phyloP scores from a whole-genome alignment of 441 rosid genomes.

The Syzygium malaccense region DNA sequence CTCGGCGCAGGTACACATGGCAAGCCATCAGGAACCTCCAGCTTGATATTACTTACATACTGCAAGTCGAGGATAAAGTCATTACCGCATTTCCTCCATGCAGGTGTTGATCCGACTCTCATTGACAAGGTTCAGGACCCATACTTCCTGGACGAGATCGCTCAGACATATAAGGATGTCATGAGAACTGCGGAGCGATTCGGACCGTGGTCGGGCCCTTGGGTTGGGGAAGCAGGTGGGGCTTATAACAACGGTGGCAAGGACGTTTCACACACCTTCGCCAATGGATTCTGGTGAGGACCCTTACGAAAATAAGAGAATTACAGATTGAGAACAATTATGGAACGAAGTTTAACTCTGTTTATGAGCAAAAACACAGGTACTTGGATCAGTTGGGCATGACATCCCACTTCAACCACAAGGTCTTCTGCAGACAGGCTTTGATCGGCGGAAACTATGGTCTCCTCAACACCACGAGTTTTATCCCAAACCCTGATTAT shows the following conservation, averaged over 20 bases:
- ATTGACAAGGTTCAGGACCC: constrained; percentile 53
- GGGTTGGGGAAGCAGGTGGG: constrained; percentile 77
- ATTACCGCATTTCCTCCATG: background rate
- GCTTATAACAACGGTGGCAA: constrained; percentile 70
- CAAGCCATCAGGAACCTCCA: background rate
- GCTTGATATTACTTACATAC: background rate
- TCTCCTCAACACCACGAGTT: constrained; percentile 41
- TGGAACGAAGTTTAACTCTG: background rate
- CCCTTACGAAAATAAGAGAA: background rate
- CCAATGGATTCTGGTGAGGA: constrained; percentile 48
- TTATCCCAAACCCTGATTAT: constrained; percentile 62
- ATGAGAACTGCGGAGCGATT: constrained; percentile 1
- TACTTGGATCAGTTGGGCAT: constrained; percentile 63
- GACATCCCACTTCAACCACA: constrained; percentile 46
- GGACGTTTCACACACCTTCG: constrained; percentile 46
- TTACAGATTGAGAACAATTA: background rate
- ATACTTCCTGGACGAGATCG: constrained; percentile 26
- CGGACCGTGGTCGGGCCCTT: constrained; percentile 47
- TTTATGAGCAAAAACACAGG: constrained; percentile 14
- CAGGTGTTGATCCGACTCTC: constrained; percentile 38
- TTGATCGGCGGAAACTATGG: constrained; percentile 67
- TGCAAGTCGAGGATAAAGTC: background rate
- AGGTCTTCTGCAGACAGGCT: constrained; percentile 64
- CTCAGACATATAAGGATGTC: constrained; percentile 38
- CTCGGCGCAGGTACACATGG: constrained; percentile 40